These are phyloP conservation scores for Brettanomyces nanus DNA, from an alignment of 805 yeast species.

Conservation along the genomic window DNA sequence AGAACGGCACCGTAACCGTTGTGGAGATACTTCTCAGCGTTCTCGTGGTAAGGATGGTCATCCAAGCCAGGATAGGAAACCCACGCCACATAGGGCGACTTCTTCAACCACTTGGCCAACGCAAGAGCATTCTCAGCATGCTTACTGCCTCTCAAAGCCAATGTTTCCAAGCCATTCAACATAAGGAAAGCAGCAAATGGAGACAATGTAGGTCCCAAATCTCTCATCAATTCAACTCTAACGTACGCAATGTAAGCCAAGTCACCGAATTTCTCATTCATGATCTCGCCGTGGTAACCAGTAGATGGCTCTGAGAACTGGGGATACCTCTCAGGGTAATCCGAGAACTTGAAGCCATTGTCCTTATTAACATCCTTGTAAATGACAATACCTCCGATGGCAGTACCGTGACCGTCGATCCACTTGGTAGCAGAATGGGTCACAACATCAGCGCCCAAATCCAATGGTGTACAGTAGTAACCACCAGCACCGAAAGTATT, in stretches of 20 bases:
- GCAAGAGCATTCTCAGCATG: conserved; percentile 76
- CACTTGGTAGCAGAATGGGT: conserved; percentile 95
- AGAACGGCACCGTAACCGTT: conserved; percentile 83
- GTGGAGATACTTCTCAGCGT: conserved; percentile 73
- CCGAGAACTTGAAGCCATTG: conserved; percentile 88
- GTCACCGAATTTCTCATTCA: conserved; percentile 75
- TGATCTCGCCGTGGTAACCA: conserved; percentile 85
- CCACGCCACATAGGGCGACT: conserved; percentile 64
- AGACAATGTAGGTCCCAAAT: conserved; percentile 80
- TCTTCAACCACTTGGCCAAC: conserved; percentile 70
- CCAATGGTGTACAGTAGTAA: conserved; percentile 72
- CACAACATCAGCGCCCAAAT: conserved; percentile 86
- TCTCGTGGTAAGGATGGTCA: conserved; percentile 68
- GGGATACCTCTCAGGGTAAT: conserved; percentile 82
- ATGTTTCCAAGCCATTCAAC: conserved; percentile 89
- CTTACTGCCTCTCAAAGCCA: conserved; percentile 90
- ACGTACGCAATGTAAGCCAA: conserved; percentile 72
- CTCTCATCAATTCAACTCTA: conserved; percentile 82
- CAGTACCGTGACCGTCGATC: conserved; percentile 97
- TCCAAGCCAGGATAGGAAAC: conserved; percentile 90
- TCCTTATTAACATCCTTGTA: conserved; percentile 43
- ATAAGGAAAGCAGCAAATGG: conserved; percentile 86
- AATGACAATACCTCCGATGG: conserved; percentile 84
- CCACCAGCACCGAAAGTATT: conserved; percentile 98
- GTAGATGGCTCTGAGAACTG: conserved; percentile 87